These are phyloP conservation scores for Colletotrichum trifolii DNA, from an alignment of 2,329 filamentous ascomycete genomes.

Conservation along the genomic window DNA sequence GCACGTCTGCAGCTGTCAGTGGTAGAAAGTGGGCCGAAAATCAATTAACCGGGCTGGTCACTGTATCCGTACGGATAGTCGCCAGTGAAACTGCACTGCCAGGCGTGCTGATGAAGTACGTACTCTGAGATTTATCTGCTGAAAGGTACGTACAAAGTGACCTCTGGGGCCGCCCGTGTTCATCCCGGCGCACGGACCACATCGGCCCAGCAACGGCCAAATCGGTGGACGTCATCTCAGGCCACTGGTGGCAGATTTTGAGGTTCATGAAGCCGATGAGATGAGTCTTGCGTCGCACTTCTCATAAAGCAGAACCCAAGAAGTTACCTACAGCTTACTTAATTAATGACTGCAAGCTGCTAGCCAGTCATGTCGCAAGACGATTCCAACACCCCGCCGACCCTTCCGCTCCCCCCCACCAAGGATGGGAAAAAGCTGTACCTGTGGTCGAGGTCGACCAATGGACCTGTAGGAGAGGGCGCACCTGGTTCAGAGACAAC, in stretches of 20 bases:
- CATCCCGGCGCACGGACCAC: constrained; percentile 28
- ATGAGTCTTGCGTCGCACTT: background rate
- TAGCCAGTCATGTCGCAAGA: constrained; percentile 25
- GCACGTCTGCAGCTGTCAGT: constrained; percentile 7
- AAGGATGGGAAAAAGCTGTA: constrained; percentile 25
- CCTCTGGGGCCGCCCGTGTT: background rate
- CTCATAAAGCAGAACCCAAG: background rate
- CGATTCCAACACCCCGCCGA: background rate
- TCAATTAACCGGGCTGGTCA: constrained; percentile 33
- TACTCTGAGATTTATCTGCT: too few species aligned
- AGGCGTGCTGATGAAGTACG: too few species aligned
- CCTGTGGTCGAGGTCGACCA: constrained; percentile 22
- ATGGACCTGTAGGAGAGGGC: constrained; percentile 34
- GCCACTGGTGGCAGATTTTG: constrained; percentile 32
- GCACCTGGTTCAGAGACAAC: constrained; percentile 32
- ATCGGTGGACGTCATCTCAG: constrained; percentile 38
- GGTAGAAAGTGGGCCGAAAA: constrained; percentile 6
- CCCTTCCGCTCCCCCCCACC: background rate
- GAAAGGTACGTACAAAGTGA: too few species aligned
- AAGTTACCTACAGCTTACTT: background rate
- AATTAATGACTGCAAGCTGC: constrained; percentile 1
- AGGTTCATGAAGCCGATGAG: background rate
- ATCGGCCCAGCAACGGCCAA: constrained; percentile 31
- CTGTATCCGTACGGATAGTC: too few species aligned
- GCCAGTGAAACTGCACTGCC: too few species aligned